Percentiles rank a stretch among this genome's conserved stretches.
Conservation (phyloP, 495 filamentous ascomycete species). For the Saxophila tyrrhenica region DNA sequence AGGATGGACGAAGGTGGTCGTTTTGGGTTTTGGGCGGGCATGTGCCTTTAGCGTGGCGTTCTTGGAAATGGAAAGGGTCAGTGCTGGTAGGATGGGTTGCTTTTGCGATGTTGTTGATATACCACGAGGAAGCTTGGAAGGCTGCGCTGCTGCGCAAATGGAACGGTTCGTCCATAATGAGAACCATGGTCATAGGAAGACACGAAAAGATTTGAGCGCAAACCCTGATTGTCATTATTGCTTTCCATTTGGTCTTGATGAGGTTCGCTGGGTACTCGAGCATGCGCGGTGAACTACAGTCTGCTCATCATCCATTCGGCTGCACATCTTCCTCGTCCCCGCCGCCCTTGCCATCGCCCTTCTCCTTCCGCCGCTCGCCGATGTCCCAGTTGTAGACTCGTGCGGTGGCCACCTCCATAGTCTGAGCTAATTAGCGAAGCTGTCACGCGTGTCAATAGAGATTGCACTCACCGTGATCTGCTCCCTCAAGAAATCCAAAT, state of each 20-base stretch:
- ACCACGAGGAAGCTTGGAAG: not conserved
- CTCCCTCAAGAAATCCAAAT: conserved; percentile 88
- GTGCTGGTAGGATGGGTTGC: not conserved
- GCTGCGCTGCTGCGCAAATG: too few species aligned
- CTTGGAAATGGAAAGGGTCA: not conserved
- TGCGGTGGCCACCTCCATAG: conserved; percentile 89
- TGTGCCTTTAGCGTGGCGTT: not conserved
- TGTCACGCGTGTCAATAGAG: not conserved
- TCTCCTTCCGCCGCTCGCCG: conserved; percentile 84
- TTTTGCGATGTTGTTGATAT: not conserved
- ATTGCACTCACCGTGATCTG: conserved; percentile 77
- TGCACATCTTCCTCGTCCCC: conserved; percentile 4
- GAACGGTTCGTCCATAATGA: too few species aligned
- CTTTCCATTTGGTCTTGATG: too few species aligned
- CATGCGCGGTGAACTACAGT: too few species aligned
- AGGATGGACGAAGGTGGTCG: not conserved
- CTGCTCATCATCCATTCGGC: not conserved
- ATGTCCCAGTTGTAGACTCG: conserved; percentile 99
- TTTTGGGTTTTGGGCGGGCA: not conserved
- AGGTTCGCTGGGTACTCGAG: too few species aligned
- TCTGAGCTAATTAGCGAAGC: conserved; percentile 40
- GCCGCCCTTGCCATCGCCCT: conserved; percentile 40
- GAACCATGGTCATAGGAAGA: too few species aligned
- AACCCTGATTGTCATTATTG: too few species aligned
- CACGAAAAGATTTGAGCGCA: too few species aligned